A percentile compares a stretch with the other conserved stretches of the same genome.
Conservation (phyloP, 352 stramenopile genomes). For the Pythium insidiosum region DNA sequence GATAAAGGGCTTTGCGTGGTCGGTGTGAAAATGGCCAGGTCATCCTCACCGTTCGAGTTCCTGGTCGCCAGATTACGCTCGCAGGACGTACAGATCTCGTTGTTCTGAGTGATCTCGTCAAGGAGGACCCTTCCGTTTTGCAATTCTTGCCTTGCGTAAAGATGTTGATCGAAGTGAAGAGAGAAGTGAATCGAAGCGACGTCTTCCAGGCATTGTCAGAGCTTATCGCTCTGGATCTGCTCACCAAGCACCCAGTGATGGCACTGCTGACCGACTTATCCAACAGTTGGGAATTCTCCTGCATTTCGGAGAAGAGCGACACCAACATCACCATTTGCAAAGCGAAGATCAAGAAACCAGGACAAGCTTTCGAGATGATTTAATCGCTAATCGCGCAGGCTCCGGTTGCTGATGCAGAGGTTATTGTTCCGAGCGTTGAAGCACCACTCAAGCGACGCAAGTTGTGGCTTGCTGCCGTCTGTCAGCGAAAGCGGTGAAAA, state of each 20-base stretch:
- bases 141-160: slow-evolving; percentile 22
- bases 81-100: slow-evolving; percentile 30
- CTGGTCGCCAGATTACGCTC: slow-evolving; percentile 23
- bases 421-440: slow-evolving; percentile 20
- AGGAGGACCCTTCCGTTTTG: slow-evolving; percentile 8
- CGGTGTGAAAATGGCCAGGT: slow-evolving; percentile 18
- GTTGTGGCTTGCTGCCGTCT: slow-evolving; percentile 13
- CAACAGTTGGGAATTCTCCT: slow-evolving; percentile 32
- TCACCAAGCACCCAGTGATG: slow-evolving; percentile 25
- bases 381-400: slow-evolving; percentile 19
- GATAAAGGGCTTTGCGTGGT: slow-evolving; percentile 28
- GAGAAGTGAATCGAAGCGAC: slow-evolving; percentile 11
- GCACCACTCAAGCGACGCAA: slow-evolving; percentile 29
- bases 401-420: slow-evolving; percentile 18
- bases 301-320: slow-evolving; percentile 21
- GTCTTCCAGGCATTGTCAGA: slow-evolving; percentile 30
- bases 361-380: slow-evolving; percentile 25
- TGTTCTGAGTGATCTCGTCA: slow-evolving; percentile 23
- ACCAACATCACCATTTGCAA: slow-evolving; percentile 13
- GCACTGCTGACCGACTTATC: slow-evolving; percentile 35
- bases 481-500: slow-evolving; percentile 16
- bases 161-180: slow-evolving; percentile 46
- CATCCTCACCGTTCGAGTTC: slow-evolving; percentile 22
- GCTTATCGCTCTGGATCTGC: slow-evolving; percentile 32
- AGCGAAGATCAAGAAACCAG: slow-evolving; percentile 14